Base-by-base conservation (phyloP, 371 early-diverging fungal genomes). In the Blakeslea trispora region DNA sequence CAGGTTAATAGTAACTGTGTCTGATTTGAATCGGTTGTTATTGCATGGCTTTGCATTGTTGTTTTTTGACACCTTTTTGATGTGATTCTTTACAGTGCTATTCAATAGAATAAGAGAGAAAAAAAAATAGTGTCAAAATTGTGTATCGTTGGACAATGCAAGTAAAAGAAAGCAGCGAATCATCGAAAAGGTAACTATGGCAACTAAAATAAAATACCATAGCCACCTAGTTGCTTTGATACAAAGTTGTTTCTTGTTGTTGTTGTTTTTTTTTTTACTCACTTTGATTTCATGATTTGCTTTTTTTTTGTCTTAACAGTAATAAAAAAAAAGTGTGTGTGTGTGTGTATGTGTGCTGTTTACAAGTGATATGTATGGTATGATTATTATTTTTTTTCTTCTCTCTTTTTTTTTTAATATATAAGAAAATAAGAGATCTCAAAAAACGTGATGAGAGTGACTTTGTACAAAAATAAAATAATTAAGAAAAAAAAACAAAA, bases 111-210 rank as follows among this genome's bases (percentile, higher is more conserved):
- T n/a, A n/a, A n/a, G n/a, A n/a, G n/a, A 54, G 47, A 61, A 50
- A 53, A 15, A 37, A 50, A 56, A 40, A 45, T 32, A 21, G 41
- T 65, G 66, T 65, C 60, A 61, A 53, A 55, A 57, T 67, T 59
- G 68, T 63, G 64, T 63, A 67, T 56, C 68, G 64, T 67, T 55
- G 55, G 46, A 63, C 64, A 67, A 63, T 54, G 42, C 47, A 28
- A 39, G 55, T 23, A 28, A 5, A 7, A 28, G n/a, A n/a, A n/a
- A n/a, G n/a, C n/a, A n/a, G n/a, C 31, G 17, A 28, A 32, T 23
- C 23, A 15, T 54, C 37, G 35, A 39, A 43, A 52, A 22, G n/a
- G 45, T 14, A 18, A 35, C 21, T 18, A 37, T 15, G 19, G 35
- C 35, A 50, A 57, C 8, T n/a, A n/a, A n/a, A n/a, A n/a, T n/a